Base-by-base conservation (phyloP, 495 filamentous ascomycete species). In the Hypomontagnella monticulosa region DNA sequence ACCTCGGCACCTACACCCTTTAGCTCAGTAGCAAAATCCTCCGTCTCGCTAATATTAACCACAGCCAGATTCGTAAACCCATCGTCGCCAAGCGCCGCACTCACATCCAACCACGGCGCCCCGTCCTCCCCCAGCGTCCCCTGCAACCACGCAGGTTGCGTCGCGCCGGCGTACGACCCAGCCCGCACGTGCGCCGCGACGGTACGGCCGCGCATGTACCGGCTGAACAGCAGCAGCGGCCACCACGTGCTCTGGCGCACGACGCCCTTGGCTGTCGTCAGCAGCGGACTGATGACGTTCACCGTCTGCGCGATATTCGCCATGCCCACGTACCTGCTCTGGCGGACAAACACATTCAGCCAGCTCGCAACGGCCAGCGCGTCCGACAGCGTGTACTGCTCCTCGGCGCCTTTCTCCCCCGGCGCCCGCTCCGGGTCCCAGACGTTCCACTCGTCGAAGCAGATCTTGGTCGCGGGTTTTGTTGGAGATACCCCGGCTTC, bases 361-460 rank as follows among this genome's bases (percentile, higher is more conserved):
- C 85, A 93, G 10, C 89, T 84, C 2, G 81, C 84, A 0, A 93
- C 91, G 46, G 89, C 89, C 11, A 92, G 76, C 4, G 89, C 89
- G 72, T 93, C 91, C 1, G 87, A 90, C 12, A 93, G 83, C 0
- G 88, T 92, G 74, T 93, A 93, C 68, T 73, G 75, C 70, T 91
- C 87, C 73, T 91, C 88, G 0, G 85, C 89, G 15, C 89, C 88
- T 50, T 80, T 74, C 61, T 88, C 87, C 38, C 88, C 89, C 3
- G 87, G 87, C 1, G 91, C 90, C 19, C 90, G 84, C 36, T 83
- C 78, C 5, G 89, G 89, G 70, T 93, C 90, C 91, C 90, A 93
- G 10, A 93, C 89, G 74, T 93, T 71, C 90, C 91, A 93, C 74
- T 93, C 90, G 73, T 93, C 91, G 72, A 93, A 93, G 75, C 90